phyloP scores from a whole-genome alignment of 2,329 filamentous ascomycete species.

The Aspergillus puulaauensis region DNA sequence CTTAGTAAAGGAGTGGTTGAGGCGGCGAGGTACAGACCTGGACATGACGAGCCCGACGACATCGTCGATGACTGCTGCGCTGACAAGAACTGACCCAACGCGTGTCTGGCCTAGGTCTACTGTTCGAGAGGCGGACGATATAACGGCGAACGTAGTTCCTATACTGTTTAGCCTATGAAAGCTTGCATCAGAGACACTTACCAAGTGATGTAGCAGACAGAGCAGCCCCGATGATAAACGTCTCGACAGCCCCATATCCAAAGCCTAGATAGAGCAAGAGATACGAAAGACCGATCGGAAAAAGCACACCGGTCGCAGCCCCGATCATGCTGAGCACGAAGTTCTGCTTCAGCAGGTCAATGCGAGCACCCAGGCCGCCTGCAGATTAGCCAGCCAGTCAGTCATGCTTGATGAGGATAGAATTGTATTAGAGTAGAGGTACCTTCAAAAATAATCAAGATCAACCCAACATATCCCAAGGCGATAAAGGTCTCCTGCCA shows the following conservation, averaged over 20 bases:
- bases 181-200: background rate
- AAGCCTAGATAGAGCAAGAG: conserved; percentile 46
- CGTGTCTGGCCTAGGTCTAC: conserved; percentile 45
- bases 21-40: conserved; percentile 15
- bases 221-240: conserved; percentile 31
- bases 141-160: conserved; percentile 33
- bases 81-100: conserved; percentile 46
- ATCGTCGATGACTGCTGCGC: conserved; percentile 50
- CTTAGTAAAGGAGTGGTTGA: background rate
- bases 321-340: conserved; percentile 43
- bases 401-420: no score
- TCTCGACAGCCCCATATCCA: conserved; percentile 39
- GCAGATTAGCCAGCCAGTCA: background rate
- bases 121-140: conserved; percentile 29
- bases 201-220: conserved; percentile 33
- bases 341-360: conserved; percentile 49
- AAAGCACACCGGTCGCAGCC: conserved; percentile 47
- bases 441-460: conserved; percentile 52
- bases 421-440: background rate
- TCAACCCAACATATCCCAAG: conserved; percentile 50
- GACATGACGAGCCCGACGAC: conserved; percentile 45
- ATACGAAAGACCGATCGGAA: conserved; percentile 49
- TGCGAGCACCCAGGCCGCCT: conserved; percentile 48
- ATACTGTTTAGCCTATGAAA: background rate
- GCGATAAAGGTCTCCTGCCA: conserved; percentile 50